Base-by-base conservation (phyloP, 75 land plant genomes). In the Selaginella moellendorffii region DNA sequence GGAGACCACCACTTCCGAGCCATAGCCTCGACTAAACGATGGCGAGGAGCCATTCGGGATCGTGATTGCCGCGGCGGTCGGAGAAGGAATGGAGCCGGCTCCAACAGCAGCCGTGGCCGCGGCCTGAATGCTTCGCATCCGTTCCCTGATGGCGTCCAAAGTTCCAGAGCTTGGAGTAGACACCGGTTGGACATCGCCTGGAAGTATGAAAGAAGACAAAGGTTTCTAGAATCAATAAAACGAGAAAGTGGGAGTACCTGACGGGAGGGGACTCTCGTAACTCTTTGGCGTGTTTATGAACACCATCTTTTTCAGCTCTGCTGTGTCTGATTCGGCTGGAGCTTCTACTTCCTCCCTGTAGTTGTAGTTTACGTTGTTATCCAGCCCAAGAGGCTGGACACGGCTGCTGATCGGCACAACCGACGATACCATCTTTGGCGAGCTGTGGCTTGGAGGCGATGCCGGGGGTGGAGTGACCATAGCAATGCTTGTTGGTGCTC, bases 121-220 rank as follows among this genome's bases (percentile, higher is more conserved):
- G 54, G 89, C 81, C 62, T 95, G 99, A 26, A 95, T 95, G 66
- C 79, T 84, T 59, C 81, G 89, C 99, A 95, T 95, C 67, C 97
- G 74, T 67, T 95, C 99, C 63, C 97, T 82, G 0, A 95, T 86
- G 1, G 91, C 96, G 71, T 89, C 90, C 64, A 95, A 63, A 62
- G 96, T 81, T 17, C 97, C 97, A 36, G 5, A 36, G 14, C 46
- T 36, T 14, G 46, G 5, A 36, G 5, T 36, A 36, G 46, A 36
- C 46, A 36, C 14, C 5, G 10, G 14, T 5, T 36, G 46, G 5
- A 5, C 10, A 36, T 36, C 5, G 14, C 46, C n/a, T n/a, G n/a
- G n/a, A n/a, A n/a, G n/a, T n/a, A n/a, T n/a, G n/a, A n/a, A n/a
- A n/a, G n/a, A n/a, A n/a, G n/a, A n/a, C n/a, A n/a, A n/a, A n/a